Evolutionary conservation across 108 stramenopile species (phyloP).

Genomic region (Cyclotella choctawhatcheeana): DNA sequence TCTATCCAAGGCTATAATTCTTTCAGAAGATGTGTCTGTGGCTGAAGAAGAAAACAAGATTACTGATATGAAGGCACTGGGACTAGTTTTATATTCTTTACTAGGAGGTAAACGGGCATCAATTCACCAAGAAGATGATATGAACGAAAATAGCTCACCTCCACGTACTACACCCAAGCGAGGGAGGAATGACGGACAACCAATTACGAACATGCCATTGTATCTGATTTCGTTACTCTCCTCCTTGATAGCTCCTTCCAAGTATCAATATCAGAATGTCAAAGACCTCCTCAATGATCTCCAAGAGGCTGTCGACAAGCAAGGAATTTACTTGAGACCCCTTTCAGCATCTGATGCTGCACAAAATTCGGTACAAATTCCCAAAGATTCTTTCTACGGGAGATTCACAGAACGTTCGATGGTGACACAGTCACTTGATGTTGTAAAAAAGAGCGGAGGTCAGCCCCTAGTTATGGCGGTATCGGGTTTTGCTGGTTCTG

Average conservation of each 20-base stretch:
- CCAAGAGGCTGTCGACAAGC: conserved; percentile 8
- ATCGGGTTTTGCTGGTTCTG: conserved; percentile 34
- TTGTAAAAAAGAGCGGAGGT: conserved; percentile 1
- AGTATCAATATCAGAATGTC: conserved; percentile 1
- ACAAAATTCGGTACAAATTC: not conserved
- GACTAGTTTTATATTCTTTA: not conserved
- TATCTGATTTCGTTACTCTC: conserved; percentile 18
- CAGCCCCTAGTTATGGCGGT: conserved; percentile 11
- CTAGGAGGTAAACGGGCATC: not conserved
- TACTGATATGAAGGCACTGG: conserved; percentile 16
- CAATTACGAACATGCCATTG: conserved; percentile 9
- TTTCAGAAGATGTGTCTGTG: not conserved
- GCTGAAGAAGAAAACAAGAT: not conserved
- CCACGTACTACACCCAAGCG: not conserved
- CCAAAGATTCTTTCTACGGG: conserved; percentile 21
- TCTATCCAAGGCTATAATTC: not conserved
- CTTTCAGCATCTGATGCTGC: not conserved
- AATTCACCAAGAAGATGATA: not conserved
- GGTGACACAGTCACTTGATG: conserved; percentile 9
- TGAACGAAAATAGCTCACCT: not conserved
- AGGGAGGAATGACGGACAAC: conserved; percentile 2
- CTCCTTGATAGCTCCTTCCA: conserved; percentile 1
- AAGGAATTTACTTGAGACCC: not conserved
- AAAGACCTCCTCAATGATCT: conserved; percentile 16
- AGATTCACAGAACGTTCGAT: conserved; percentile 11